Conservation (phyloP, 2,329 filamentous ascomycete genomes). For the Hypoxylon sp. region DNA sequence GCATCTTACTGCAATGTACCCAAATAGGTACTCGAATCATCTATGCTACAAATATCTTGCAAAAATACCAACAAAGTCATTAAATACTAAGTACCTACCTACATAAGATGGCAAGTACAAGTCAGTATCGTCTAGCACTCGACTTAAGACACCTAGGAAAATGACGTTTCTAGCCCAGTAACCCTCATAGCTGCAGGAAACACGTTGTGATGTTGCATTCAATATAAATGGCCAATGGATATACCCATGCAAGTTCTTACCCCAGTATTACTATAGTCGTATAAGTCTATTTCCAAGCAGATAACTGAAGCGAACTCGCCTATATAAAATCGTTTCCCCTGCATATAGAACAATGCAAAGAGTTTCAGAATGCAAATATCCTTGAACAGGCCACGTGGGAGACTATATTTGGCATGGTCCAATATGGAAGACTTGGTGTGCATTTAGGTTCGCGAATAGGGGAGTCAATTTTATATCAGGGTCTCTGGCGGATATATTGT, state of each 20-base stretch:
- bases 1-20: too few species aligned
- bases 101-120: not conserved
- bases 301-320: not conserved
- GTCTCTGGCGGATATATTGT: constrained; percentile 20
- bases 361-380: constrained; percentile 15
- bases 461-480: constrained; percentile 2
- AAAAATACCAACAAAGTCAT: not conserved
- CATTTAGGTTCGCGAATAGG: constrained; percentile 8
- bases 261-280: not conserved
- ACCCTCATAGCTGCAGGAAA: not conserved
- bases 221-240: not conserved
- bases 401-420: constrained; percentile 25
- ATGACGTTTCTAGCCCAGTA: too few species aligned
- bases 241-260: not conserved
- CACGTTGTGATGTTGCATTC: not conserved
- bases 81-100: too few species aligned
- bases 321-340: constrained; percentile 8
- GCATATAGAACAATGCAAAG: constrained; percentile 14
- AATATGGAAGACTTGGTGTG: constrained; percentile 22
- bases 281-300: not conserved
- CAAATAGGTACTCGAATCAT: too few species aligned
- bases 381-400: constrained; percentile 31
- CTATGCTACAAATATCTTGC: not conserved
- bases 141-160: too few species aligned
- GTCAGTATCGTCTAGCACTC: not conserved